Evolutionary conservation across 164 flowering plant genomes (phyloP), one percentile per base, ranked within the genome.

Genomic region (Dillenia turbinata): DNA sequence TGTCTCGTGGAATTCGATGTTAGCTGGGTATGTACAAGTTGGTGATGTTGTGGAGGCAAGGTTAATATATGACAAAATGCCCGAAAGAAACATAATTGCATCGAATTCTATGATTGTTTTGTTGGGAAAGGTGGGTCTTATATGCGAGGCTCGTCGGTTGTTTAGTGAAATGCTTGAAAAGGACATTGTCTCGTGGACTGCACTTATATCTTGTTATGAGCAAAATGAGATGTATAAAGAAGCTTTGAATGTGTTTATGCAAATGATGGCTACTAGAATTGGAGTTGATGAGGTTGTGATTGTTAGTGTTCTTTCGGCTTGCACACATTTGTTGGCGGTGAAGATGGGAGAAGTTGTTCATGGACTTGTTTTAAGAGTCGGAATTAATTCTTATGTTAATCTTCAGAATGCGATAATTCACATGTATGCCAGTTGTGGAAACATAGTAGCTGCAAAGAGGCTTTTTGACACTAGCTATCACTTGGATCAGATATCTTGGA

Each of bases 111-210:
- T 81, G 83, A 79, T 81, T 52, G 78, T 51, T 33, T 61, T 79
- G 70, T 60, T 75, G 59, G 80, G 81, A 5, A 73, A 50, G 61
- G 64, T 45, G 43, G 86, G 83, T 1, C 61, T 12, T 33, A 71
- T 75, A 61, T 15, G 0, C 10, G 80, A 82, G 48, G 83, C 83
- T 16, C 10, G 59, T 22, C 53, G 50, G 45, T 43, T 81, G 16
- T 81, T 81, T 47, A 19, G 57, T 50, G 67, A 58, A 40, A 79
- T 81, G 75, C 56, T 15, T 0, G 66, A 67, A 51, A 76, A 65
- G 50, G 81, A 77, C 58, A 62, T 79, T 73, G 75, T 78, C 46
- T 71, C 83, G 1, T 81, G 83, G 85, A 81, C 75, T 56, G 81
- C 79, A 4, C 47, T 81, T 70, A 69, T 79, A 56, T 73, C 81